phyloP scores from a whole-genome alignment of 192 early-diverging fungal species.

The Podila clonocystis region DNA sequence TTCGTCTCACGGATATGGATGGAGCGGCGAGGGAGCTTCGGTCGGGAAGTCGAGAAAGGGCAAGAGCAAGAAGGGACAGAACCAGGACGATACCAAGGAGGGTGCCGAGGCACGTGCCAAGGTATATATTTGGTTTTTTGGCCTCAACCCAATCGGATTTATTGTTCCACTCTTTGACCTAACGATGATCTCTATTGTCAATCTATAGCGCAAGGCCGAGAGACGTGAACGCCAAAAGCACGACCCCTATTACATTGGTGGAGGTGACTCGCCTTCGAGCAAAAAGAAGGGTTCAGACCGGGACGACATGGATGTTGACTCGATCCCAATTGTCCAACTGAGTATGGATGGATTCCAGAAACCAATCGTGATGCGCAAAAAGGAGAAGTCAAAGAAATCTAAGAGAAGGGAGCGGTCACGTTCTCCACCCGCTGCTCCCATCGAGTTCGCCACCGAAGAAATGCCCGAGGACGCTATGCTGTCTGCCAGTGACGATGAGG shows the following conservation, averaged over 20 bases:
- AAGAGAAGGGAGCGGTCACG: constrained; percentile 40
- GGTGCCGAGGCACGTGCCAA: constrained; percentile 53
- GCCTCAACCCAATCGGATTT: too few relatives aligned
- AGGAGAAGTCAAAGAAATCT: constrained; percentile 50
- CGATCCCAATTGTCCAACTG: constrained; percentile 84
- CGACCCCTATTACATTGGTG: constrained; percentile 77
- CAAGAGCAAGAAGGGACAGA: constrained; percentile 34
- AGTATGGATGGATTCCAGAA: constrained; percentile 64
- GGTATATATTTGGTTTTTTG: constrained; percentile 25
- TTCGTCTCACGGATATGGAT: constrained; percentile 42
- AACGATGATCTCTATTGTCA: neutral
- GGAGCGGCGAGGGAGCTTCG: constrained; percentile 38
- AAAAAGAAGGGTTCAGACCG: constrained; percentile 37
- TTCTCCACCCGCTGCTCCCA: constrained; percentile 41
- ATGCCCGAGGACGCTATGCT: constrained; percentile 67
- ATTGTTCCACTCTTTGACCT: too few relatives aligned
- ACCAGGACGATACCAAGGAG: constrained; percentile 54
- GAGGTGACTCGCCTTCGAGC: constrained; percentile 51
- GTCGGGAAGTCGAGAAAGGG: constrained; percentile 44
- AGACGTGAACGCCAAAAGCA: constrained; percentile 59
- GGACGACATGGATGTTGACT: constrained; percentile 78
- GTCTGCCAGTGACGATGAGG: constrained; percentile 60
- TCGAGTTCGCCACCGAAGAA: constrained; percentile 65
- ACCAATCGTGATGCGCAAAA: constrained; percentile 37
- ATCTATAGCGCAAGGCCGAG: constrained; percentile 56